Conservation (phyloP, 176 grass and related monocot species). For the Phoenix roebelenii region DNA sequence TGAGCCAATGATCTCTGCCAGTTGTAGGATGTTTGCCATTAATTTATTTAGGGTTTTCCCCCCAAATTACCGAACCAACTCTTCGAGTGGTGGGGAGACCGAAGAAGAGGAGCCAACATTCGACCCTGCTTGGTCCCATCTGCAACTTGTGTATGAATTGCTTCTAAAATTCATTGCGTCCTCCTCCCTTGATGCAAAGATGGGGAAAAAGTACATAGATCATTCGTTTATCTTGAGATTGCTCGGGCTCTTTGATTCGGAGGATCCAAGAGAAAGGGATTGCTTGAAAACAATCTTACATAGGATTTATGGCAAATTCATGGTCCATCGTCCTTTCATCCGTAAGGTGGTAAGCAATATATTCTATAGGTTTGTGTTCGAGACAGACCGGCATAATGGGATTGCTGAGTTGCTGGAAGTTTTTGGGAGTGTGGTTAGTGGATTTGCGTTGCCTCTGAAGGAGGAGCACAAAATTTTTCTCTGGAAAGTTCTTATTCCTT, state of each 20-base stretch:
- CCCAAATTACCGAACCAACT: neutral
- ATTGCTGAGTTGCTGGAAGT: slow-evolving; percentile 7
- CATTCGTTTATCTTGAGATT: slow-evolving; percentile 9
- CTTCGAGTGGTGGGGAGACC: slow-evolving; percentile 1
- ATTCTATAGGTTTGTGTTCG: slow-evolving; percentile 4
- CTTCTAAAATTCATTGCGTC: slow-evolving; percentile 12
- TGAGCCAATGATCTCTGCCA: slow-evolving; percentile 6
- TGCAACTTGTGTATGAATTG: slow-evolving; percentile 15
- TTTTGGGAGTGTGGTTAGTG: slow-evolving; percentile 1
- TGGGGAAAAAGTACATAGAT: slow-evolving; percentile 13
- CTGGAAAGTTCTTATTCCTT: slow-evolving; percentile 1
- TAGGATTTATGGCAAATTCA: slow-evolving; percentile 18
- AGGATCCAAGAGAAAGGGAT: slow-evolving; percentile 15
- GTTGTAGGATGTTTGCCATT: slow-evolving; percentile 4
- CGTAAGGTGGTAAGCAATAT: slow-evolving; percentile 10
- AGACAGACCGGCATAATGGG: slow-evolving; percentile 6
- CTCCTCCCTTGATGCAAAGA: slow-evolving; percentile 12
- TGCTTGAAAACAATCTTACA: slow-evolving; percentile 16
- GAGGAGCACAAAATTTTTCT: slow-evolving; percentile 16
- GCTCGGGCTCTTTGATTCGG: slow-evolving; percentile 12
- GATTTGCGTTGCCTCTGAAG: slow-evolving; percentile 2
- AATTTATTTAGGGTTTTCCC: slow-evolving; percentile 14
- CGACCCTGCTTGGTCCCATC: slow-evolving; percentile 12
- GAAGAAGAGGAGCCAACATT: slow-evolving; percentile 15
- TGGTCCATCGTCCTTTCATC: slow-evolving; percentile 11